Evolutionary conservation across 73 alveolate genomes (phyloP).

Genomic region (Paraurostyla sp.): DNA sequence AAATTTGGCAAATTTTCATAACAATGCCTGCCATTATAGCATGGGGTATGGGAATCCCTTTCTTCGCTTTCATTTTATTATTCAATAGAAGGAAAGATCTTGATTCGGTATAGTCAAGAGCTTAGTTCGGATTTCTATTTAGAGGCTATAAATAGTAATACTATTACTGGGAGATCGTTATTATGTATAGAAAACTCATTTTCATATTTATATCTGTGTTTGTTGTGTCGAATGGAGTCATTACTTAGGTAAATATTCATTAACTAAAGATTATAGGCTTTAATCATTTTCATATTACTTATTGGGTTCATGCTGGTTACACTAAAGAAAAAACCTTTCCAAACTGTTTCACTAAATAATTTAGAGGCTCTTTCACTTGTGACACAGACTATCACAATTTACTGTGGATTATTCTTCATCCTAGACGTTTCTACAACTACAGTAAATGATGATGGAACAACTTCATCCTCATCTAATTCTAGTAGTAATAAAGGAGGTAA

Average conservation of each 20-base stretch:
- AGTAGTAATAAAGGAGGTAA: too few species aligned
- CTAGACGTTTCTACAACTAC: too few species aligned
- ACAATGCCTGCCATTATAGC: constrained; percentile 26
- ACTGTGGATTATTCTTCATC: too few species aligned
- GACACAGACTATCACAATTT: constrained; percentile 43
- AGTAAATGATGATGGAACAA: too few species aligned
- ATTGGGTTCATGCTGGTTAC: too few species aligned
- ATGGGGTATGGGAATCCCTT: constrained; percentile 55
- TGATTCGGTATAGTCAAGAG: not conserved
- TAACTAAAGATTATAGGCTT: too few species aligned
- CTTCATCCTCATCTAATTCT: too few species aligned
- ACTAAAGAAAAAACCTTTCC: too few species aligned
- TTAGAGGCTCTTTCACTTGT: too few species aligned
- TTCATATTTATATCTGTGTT: constrained; percentile 46
- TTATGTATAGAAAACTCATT: not conserved
- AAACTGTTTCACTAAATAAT: not conserved
- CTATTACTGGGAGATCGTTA: constrained; percentile 51
- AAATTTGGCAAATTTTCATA: not conserved
- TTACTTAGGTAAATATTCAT: constrained; percentile 49
- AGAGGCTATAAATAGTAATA: not conserved
- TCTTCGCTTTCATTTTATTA: not conserved
- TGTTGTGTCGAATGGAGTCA: constrained; percentile 3
- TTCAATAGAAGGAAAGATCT: not conserved
- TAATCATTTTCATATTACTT: not conserved
- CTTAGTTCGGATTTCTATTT: constrained; percentile 12